Base-by-base conservation (phyloP, 805 yeast genomes). In the Suhomyces sp. region DNA sequence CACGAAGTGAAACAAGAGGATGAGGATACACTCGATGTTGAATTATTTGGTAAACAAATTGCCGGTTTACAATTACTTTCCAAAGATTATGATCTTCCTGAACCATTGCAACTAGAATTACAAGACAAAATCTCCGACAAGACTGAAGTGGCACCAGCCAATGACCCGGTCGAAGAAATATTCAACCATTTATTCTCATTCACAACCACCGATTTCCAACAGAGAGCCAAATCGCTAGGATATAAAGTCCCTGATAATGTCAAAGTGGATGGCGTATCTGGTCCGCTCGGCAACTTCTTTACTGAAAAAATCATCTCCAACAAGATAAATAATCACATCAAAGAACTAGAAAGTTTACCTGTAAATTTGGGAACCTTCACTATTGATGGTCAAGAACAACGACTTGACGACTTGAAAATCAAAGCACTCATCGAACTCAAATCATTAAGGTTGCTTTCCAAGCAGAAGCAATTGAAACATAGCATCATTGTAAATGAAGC, bases 391-490 rank as follows among this genome's bases (percentile, higher is more conserved):
- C 56, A 51, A 10, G 51, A 57, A 27, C 46, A 44, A 17, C 23
- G 27, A 27, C 70, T 77, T 31, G 91, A 87, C 61, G 78, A 76
- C 13, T 67, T 86, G 51, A 88, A 88, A 66, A 66, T 86, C n/a
- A 80, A 77, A 51, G 83, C 90, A 5, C 69, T 88, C 33, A 75
- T 88, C 41, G 96, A 88, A 69, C 71, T 88, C 60, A 88, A 87
- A 65, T 74, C 88, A 1, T 72, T 88, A 54, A 82, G 85, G 58
- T 66, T 87, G 4, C 72, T 88, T 51, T 76, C 87, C 1, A 82
- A 85, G 58, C 96, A 88, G 65, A 88, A 88, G 63, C 83, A 82
- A 53, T 59, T 87, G 49, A 84, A 90, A 65, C 86, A 85, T 62
- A 78, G 76, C 56, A 65, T 88, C 22, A 67, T 87, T n/a, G 70